Evolutionary conservation across 306 rosid genomes (phyloP).

Genomic region (Fragaria iinumae): DNA sequence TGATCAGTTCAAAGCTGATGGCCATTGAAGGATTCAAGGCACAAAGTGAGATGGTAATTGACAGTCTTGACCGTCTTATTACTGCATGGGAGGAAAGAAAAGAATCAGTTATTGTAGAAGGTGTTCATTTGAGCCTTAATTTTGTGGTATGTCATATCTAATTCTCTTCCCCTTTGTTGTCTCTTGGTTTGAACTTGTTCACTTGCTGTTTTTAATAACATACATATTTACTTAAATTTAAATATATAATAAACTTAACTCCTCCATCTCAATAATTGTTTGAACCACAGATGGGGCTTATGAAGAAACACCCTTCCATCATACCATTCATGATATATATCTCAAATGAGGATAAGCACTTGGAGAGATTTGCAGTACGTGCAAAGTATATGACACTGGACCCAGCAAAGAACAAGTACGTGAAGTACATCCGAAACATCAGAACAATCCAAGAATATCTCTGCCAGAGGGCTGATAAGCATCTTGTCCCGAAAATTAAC

Average conservation of each 20-base stretch:
- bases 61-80: conserved; percentile 96
- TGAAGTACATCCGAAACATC: conserved; percentile 91
- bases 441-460: conserved; percentile 96
- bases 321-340: conserved; percentile 94
- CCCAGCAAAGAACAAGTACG: conserved; percentile 93
- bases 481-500: conserved; percentile 96
- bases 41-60: conserved; percentile 98
- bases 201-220: not conserved
- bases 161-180: conserved; percentile 6
- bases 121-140: conserved; percentile 95
- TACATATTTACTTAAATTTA: too few relatives aligned
- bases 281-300: conserved; percentile 84
- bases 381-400: conserved; percentile 97
- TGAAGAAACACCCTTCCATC: conserved; percentile 95
- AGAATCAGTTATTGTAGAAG: conserved; percentile 94
- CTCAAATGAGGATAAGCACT: conserved; percentile 88
- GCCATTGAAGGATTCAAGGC: conserved; percentile 96
- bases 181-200: not conserved
- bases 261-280: conserved; percentile 7
- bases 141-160: conserved; percentile 61
- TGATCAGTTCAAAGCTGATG: conserved; percentile 78
- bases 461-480: conserved; percentile 94
- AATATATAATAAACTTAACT: not conserved
- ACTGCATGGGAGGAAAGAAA: conserved; percentile 97
- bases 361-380: conserved; percentile 98